Percentiles rank a stretch among this genome's conserved stretches.
Conservation (phyloP, 1,139 yeast species). For the Yamadazyma triangularis region DNA sequence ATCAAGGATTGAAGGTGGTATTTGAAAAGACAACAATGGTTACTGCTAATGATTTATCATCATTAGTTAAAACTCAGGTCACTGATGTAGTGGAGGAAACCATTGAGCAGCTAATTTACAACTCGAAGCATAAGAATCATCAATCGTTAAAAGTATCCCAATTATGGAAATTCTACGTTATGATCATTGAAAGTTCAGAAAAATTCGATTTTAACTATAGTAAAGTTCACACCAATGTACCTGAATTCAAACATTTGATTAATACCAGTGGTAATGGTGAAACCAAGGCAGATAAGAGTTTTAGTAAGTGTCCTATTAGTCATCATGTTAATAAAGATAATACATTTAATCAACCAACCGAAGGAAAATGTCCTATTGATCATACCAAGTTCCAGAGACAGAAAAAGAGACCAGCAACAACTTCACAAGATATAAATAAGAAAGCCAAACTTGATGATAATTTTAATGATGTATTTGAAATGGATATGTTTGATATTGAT, state of each 20-base stretch:
- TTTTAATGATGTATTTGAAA: too few relatives aligned
- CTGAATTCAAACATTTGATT: conserved; percentile 19
- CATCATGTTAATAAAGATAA: conserved; percentile 12
- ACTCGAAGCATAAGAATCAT: conserved; percentile 13
- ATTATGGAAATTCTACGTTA: conserved; percentile 40
- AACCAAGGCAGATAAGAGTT: conserved; percentile 5
- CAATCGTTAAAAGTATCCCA: conserved; percentile 25
- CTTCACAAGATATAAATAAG: not conserved
- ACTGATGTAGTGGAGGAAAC: conserved; percentile 15
- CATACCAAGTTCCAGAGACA: conserved; percentile 4
- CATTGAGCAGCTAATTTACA: conserved; percentile 15
- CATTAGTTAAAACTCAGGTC: conserved; percentile 15
- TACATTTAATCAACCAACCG: not conserved
- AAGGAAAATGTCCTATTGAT: conserved; percentile 16
- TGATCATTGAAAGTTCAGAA: conserved; percentile 29
- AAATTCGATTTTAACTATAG: conserved; percentile 30
- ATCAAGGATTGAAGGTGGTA: conserved; percentile 9
- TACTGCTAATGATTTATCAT: conserved; percentile 4
- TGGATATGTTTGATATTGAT: too few relatives aligned
- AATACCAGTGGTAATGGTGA: conserved; percentile 1
- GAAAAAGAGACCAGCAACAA: not conserved
- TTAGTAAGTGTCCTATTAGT: conserved; percentile 26
- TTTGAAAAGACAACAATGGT: conserved; percentile 7
- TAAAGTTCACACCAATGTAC: conserved; percentile 31
- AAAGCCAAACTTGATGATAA: not conserved